Conservation (phyloP, 495 filamentous ascomycete species). For the Cetradonia linearis region DNA sequence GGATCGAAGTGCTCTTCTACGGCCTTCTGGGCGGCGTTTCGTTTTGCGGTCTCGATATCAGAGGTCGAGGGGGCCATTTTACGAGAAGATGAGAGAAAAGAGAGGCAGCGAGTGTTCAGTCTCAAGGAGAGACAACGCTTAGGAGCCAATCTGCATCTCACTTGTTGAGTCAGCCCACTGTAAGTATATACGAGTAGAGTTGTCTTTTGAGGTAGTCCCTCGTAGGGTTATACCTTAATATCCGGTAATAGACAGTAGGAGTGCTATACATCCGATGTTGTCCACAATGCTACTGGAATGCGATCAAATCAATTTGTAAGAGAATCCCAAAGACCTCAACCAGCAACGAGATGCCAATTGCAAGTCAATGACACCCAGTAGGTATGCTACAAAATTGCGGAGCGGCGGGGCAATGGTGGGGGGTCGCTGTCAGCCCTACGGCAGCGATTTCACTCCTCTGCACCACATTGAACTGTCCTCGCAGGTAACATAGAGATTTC, state of each 20-base stretch:
- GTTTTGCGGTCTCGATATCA: conserved; percentile 71
- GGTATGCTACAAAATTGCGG: neutral
- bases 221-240: neutral
- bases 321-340: no score
- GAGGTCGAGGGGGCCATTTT: conserved; percentile 25
- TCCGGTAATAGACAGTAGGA: neutral
- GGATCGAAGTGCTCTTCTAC: conserved; percentile 75
- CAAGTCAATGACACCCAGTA: neutral
- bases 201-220: neutral
- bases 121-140: conserved; percentile 11
- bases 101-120: conserved; percentile 19
- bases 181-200: neutral
- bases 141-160: neutral
- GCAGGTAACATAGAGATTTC: neutral
- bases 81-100: conserved; percentile 11
- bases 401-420: conserved; percentile 6
- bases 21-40: conserved; percentile 69
- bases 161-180: conserved; percentile 1
- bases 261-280: conserved; percentile 2
- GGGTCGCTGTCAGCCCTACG: conserved; percentile 1
- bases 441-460: neutral
- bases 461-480: neutral
- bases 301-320: neutral
- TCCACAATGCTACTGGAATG: neutral
- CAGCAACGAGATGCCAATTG: neutral